Evolutionary conservation across 169 alveolate genomes (phyloP).

Genomic region (Cryptosporidium parvum): DNA sequence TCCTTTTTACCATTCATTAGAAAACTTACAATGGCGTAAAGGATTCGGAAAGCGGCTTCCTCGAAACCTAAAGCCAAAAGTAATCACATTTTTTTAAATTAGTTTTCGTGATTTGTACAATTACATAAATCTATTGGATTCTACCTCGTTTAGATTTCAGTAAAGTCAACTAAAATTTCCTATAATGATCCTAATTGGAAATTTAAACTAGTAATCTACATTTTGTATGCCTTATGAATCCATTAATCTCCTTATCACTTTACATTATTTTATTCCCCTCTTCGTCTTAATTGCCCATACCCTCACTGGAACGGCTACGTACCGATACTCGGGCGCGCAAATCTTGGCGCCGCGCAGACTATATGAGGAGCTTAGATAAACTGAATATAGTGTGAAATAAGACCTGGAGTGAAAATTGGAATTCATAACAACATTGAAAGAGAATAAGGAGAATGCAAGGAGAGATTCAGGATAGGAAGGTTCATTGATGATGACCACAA

Average conservation of each 20-base stretch:
- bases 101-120: too few relatives aligned
- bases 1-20: background rate
- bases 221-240: background rate
- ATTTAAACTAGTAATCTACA: background rate
- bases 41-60: background rate
- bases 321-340: background rate
- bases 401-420: background rate
- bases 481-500: background rate
- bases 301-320: background rate
- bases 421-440: background rate
- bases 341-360: background rate
- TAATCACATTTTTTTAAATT: too few relatives aligned
- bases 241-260: background rate
- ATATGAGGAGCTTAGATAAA: conserved; percentile 3
- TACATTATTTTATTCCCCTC: background rate
- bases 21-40: too few relatives aligned
- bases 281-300: too few relatives aligned
- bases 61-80: background rate
- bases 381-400: background rate
- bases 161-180: background rate
- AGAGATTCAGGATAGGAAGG: conserved; percentile 1
- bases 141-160: too few relatives aligned
- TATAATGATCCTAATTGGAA: background rate
- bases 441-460: conserved; percentile 13
- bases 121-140: background rate